Evolutionary conservation across 2,329 filamentous ascomycete genomes (phyloP).

Genomic region (Pestalotiopsis sp.): DNA sequence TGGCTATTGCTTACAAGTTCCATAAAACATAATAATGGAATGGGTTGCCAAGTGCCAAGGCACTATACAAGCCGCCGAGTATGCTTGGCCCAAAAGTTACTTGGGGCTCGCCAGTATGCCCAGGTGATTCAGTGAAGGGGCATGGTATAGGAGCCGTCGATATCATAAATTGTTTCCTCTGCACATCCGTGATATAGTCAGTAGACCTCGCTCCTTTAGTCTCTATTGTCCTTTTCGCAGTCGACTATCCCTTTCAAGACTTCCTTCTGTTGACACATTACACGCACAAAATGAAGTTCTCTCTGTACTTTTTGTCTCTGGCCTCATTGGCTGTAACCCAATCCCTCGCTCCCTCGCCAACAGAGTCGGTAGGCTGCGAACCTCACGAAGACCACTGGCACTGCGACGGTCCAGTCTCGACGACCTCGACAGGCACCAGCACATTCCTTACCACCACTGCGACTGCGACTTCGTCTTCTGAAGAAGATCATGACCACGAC

Average conservation of each 20-base stretch:
- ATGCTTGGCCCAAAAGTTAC: not conserved
- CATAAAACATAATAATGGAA: not conserved
- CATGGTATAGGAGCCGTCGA: not conserved
- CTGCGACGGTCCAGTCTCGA: constrained; percentile 21
- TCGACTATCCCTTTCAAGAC: not conserved
- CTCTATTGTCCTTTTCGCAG: not conserved
- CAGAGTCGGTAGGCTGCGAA: constrained; percentile 35
- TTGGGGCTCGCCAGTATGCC: not conserved
- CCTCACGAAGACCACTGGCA: constrained; percentile 43
- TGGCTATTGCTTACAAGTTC: not conserved
- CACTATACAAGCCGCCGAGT: constrained; percentile 5
- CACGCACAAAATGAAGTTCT: not conserved
- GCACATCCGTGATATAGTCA: too few relatives aligned
- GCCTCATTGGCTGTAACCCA: not conserved
- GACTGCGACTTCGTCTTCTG: constrained; percentile 6
- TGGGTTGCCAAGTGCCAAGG: constrained; percentile 1
- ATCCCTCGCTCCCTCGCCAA: constrained; percentile 23
- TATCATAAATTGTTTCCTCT: not conserved
- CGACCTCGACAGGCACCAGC: not conserved
- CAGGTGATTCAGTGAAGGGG: not conserved
- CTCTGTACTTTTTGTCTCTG: not conserved
- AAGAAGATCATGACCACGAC: constrained; percentile 19
- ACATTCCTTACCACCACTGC: not conserved
- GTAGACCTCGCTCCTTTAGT: too few relatives aligned
- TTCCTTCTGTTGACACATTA: not conserved